phyloP scores from a whole-genome alignment of 108 stramenopile species.

The Conticribra guillardii region DNA sequence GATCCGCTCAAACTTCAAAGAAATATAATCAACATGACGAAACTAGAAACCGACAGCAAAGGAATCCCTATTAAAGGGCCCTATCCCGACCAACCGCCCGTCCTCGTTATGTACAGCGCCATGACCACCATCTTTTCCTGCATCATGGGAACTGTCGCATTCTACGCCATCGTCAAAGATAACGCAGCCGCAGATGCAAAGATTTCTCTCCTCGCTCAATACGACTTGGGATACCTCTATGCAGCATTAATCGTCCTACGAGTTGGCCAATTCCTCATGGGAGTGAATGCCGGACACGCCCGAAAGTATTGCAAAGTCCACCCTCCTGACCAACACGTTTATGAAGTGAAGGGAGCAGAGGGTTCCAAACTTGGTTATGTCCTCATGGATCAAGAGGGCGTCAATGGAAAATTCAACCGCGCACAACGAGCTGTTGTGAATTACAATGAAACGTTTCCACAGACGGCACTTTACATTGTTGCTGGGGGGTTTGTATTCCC shows the following conservation, averaged over 20 bases:
- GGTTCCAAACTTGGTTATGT: conserved; percentile 35
- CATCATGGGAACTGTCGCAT: conserved; percentile 8
- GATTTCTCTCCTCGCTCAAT: conserved; percentile 18
- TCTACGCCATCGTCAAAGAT: neutral
- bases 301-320: conserved; percentile 23
- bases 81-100: conserved; percentile 13
- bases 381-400: conserved; percentile 29
- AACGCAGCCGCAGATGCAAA: conserved; percentile 10
- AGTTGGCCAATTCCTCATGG: conserved; percentile 14
- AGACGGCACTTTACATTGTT: neutral
- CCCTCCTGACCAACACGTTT: conserved; percentile 37
- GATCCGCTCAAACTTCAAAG: neutral
- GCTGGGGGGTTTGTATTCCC: conserved; percentile 26
- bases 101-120: conserved; percentile 17
- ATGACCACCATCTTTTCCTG: conserved; percentile 12
- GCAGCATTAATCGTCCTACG: conserved; percentile 13
- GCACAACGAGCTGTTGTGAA: conserved; percentile 31
- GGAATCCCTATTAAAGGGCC: conserved; percentile 32
- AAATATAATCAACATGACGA: neutral
- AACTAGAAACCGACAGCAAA: conserved; percentile 29
- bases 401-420: conserved; percentile 25
- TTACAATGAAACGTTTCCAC: conserved; percentile 30
- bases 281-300: conserved; percentile 14
- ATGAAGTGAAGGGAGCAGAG: conserved; percentile 17
- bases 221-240: conserved; percentile 38